phyloP scores from a whole-genome alignment of 1,284 basidiomycete genomes.

The Uromyces viciae-fabae region DNA sequence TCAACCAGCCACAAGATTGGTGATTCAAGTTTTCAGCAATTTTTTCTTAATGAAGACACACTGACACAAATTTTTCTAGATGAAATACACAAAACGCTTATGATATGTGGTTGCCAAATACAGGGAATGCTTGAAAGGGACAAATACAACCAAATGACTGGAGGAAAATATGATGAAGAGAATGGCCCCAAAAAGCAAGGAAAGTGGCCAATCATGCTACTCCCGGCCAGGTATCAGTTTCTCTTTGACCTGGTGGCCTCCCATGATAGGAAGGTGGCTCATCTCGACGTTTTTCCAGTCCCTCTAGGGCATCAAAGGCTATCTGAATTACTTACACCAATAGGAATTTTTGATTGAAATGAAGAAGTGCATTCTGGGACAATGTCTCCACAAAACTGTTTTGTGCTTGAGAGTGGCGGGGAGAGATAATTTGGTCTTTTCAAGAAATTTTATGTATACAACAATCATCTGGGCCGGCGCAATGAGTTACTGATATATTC shows the following conservation, averaged over 20 bases:
- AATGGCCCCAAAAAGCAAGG: not conserved
- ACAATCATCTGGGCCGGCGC: not conserved
- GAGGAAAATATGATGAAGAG: not conserved
- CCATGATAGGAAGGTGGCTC: not conserved
- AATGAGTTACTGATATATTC: not conserved
- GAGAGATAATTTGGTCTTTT: not conserved
- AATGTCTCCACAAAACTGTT: not conserved
- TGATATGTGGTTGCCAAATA: not conserved
- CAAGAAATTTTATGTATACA: not conserved
- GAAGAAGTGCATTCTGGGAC: not conserved
- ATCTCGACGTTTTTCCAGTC: not conserved
- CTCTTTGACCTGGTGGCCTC: not conserved
- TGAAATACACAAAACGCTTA: not conserved
- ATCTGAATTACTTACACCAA: not conserved
- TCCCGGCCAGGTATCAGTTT: not conserved
- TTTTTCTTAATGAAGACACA: not conserved
- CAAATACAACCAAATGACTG: not conserved
- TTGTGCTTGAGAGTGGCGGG: not conserved
- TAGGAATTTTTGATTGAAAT: not conserved
- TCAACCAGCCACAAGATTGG: slow-evolving; percentile 24
- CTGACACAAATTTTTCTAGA: not conserved
- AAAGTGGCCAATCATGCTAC: not conserved
- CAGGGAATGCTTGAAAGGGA: not conserved
- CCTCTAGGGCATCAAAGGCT: not conserved
- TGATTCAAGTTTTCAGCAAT: not conserved